phyloP scores from a whole-genome alignment of 352 stramenopile species.

The Globisporangium viniferum region DNA sequence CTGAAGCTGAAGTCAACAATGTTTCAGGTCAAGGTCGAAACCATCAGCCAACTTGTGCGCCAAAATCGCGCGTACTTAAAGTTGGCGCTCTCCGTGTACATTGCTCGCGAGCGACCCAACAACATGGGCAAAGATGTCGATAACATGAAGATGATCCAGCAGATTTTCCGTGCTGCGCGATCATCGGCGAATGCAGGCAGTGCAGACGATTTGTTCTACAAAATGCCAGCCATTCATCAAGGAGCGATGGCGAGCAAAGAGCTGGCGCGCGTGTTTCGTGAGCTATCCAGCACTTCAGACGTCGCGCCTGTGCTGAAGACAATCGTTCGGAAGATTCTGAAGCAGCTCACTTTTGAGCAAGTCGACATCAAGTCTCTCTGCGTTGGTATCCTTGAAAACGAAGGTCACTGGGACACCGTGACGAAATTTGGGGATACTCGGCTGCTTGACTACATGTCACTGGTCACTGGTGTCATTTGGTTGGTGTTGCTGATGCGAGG shows the following conservation, averaged over 20 bases:
- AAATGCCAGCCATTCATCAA: constrained; percentile 42
- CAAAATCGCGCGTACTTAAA: constrained; percentile 70
- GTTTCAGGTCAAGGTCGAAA: constrained; percentile 86
- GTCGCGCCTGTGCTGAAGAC: constrained; percentile 81
- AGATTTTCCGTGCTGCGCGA: constrained; percentile 76
- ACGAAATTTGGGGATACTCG: constrained; percentile 53
- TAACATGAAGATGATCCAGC: constrained; percentile 89
- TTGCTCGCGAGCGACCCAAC: constrained; percentile 72
- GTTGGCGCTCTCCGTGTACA: constrained; percentile 63
- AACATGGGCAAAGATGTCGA: constrained; percentile 85
- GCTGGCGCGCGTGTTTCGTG: constrained; percentile 73
- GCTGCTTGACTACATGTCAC: constrained; percentile 74
- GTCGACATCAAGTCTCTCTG: constrained; percentile 81
- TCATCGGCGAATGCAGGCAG: constrained; percentile 17
- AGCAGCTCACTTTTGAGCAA: constrained; percentile 78
- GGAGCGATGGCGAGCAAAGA: constrained; percentile 67
- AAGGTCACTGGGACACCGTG: constrained; percentile 68
- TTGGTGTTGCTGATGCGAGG: constrained; percentile 75
- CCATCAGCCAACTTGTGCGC: constrained; percentile 73
- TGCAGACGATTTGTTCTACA: constrained; percentile 67
- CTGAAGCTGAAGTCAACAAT: constrained; percentile 87
- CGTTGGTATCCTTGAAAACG: constrained; percentile 71
- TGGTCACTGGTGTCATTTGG: constrained; percentile 76
- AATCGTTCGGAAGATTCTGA: constrained; percentile 82
- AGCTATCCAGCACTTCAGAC: constrained; percentile 71